Evolutionary conservation across 1,284 basidiomycete genomes (phyloP), one percentile per base, ranked within the genome.

Genomic region (Polyporus tsugae): DNA sequence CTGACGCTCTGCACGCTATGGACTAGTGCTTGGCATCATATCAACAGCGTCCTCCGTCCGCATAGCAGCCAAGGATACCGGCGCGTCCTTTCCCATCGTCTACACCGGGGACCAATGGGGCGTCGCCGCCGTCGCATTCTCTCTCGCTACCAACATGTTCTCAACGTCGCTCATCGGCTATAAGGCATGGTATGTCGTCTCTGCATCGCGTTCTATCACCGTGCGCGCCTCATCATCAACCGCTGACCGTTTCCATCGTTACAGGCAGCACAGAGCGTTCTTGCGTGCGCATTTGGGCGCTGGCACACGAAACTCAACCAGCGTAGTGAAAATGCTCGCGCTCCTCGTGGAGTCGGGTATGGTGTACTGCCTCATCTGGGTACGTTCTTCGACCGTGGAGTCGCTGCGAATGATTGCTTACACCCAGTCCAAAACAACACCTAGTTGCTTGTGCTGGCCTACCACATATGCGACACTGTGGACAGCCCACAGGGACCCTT

Each of bases 131-230:
- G 55, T 60, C 13, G 52, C 53, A 1, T 49, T 66, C 19, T 66
- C 65, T 10, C 38, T 66, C 15, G 60, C 65, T 1, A 62, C 60
- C 38, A 66, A 66, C 60, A 5, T 57, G 9, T 42, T 62, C n/a
- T 60, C 65, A 6, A 62, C 65, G 6, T 53, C 60, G 41, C 65
- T 66, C 52, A 62, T 66, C 33, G 60, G 52, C 60, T 53, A n/a
- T 4, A 66, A 66, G 25, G 60, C 65, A 25, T 66, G 65, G 65
- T 66, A 41, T 19, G 52, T 33, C 13, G 17, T 55, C 11, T 35
- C 7, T 15, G 6, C 13, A 13, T 6, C 25, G 11, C 33, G 22
- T n/a, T 15, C 44, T 22, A 3, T 10, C 17, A 6, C 10, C 10
- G 25, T 25, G 4, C 46, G 17, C 9, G n/a, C n/a, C n/a, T 22